Percentiles rank a stretch among this genome's conserved stretches.
phyloP scores from a whole-genome alignment of 2,329 filamentous ascomycete genomes.

The Cylindrodendrum hubeiense region DNA sequence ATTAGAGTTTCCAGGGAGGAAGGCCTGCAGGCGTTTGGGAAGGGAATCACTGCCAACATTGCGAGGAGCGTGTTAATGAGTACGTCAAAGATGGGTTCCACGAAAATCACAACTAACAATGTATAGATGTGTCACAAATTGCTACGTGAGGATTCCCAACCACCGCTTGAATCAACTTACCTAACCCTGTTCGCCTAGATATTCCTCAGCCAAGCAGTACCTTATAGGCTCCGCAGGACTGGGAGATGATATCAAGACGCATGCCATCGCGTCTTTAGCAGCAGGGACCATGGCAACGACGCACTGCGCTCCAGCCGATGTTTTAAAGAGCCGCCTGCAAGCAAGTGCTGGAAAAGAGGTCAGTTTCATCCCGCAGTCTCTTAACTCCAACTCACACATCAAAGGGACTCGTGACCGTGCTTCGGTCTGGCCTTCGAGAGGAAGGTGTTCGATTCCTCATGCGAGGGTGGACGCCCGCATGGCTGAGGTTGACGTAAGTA shows the following conservation, averaged over 20 bases:
- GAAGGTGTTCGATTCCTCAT: slow-evolving; percentile 58
- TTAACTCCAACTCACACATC: background rate
- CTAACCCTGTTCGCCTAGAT: slow-evolving; percentile 37
- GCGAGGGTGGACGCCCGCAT: slow-evolving; percentile 61
- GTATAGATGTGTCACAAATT: slow-evolving; percentile 57
- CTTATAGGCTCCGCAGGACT: slow-evolving; percentile 44
- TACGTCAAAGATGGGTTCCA: slow-evolving; percentile 28
- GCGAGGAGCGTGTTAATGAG: slow-evolving; percentile 59
- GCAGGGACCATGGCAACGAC: slow-evolving; percentile 62
- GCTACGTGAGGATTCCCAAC: slow-evolving; percentile 50
- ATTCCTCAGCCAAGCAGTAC: slow-evolving; percentile 51
- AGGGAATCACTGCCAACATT: slow-evolving; percentile 55
- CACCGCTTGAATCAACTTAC: too few species aligned
- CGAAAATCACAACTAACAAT: slow-evolving; percentile 17
- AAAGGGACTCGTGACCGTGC: slow-evolving; percentile 50
- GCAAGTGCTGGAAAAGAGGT: slow-evolving; percentile 43
- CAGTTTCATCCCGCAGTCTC: background rate
- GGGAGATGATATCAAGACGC: slow-evolving; percentile 55
- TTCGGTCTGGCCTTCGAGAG: slow-evolving; percentile 49
- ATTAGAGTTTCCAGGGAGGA: slow-evolving; percentile 49
- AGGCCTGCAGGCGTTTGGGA: slow-evolving; percentile 52
- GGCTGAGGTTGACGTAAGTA: slow-evolving; percentile 57
- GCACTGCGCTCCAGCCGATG: slow-evolving; percentile 59
- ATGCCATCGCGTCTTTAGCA: slow-evolving; percentile 53
- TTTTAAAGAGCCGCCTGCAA: slow-evolving; percentile 59